Percentiles rank a stretch among this genome's conserved stretches.
These are phyloP conservation scores for Trypanosoma conorhini DNA, from an alignment of 208 protist genomes.

Conservation along the genomic window DNA sequence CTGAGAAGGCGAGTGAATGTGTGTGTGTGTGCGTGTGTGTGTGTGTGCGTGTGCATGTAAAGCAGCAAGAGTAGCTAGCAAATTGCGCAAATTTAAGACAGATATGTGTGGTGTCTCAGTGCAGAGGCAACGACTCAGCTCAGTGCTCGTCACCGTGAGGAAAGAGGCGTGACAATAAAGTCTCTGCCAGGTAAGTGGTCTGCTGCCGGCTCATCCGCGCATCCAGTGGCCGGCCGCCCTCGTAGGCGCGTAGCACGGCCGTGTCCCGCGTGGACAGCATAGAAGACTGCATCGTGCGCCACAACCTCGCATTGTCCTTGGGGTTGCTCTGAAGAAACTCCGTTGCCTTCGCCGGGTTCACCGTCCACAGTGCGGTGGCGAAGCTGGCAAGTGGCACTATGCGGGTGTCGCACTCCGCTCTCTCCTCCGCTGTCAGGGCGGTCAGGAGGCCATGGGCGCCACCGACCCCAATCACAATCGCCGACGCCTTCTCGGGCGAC, in stretches of 20 bases:
- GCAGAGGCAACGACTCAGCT: constrained; percentile 3
- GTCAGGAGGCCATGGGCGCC: constrained; percentile 26
- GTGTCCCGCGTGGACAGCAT: constrained; percentile 87
- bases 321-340: constrained; percentile 49
- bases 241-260: constrained; percentile 57
- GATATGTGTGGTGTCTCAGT: not conserved
- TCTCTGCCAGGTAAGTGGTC: constrained; percentile 69
- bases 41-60: too few species aligned
- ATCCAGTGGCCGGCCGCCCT: constrained; percentile 48
- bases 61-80: not conserved
- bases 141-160: constrained; percentile 2
- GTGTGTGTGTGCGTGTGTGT: too few species aligned
- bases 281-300: constrained; percentile 77
- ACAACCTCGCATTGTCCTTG: constrained; percentile 51
- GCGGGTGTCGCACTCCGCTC: constrained; percentile 8
- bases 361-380: constrained; percentile 62
- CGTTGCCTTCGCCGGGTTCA: constrained; percentile 40
- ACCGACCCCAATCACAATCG: constrained; percentile 56
- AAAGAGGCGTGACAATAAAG: constrained; percentile 57
- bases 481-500: not conserved
- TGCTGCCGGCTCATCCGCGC: constrained; percentile 65
- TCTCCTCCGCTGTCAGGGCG: constrained; percentile 39
- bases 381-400: constrained; percentile 67
- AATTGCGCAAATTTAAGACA: not conserved
- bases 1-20: too few species aligned